A percentile compares a stretch with the other conserved stretches of the same genome.
phyloP scores from a whole-genome alignment of 495 filamentous ascomycete genomes.

The Letharia columbiana region DNA sequence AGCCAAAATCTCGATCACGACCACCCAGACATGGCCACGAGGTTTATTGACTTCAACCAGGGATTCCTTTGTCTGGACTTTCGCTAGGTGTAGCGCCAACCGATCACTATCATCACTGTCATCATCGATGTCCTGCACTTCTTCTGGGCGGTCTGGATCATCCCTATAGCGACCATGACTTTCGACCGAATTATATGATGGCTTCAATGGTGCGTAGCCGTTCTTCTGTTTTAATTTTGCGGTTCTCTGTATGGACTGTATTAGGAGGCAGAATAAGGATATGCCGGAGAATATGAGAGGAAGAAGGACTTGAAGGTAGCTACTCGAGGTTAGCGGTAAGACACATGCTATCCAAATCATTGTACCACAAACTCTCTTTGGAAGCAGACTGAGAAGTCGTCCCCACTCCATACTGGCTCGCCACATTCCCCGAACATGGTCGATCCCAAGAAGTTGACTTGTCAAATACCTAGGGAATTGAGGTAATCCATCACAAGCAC shows the following conservation, averaged over 20 bases:
- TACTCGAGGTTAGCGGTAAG: conserved; percentile 34
- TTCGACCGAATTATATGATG: conserved; percentile 33
- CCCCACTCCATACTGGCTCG: conserved; percentile 72
- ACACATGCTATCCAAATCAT: conserved; percentile 1
- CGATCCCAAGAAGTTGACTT: neutral
- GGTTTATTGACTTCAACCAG: conserved; percentile 73
- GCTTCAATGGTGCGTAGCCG: conserved; percentile 43
- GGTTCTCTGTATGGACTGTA: conserved; percentile 43
- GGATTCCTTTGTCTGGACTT: conserved; percentile 51
- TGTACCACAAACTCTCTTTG: conserved; percentile 66
- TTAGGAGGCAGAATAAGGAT: conserved; percentile 58
- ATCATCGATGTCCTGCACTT: conserved; percentile 2
- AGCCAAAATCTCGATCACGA: conserved; percentile 65
- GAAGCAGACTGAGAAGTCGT: conserved; percentile 87
- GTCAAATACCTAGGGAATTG: neutral
- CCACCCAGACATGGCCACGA: conserved; percentile 56
- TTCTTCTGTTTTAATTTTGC: conserved; percentile 38
- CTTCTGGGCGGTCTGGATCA: conserved; percentile 28
- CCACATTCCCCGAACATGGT: conserved; percentile 68
- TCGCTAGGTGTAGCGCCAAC: conserved; percentile 54
- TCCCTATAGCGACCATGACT: conserved; percentile 32
- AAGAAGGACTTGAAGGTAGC: conserved; percentile 75
- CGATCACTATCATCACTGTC: conserved; percentile 56
- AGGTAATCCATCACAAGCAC: neutral
- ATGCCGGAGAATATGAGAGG: conserved; percentile 62